phyloP scores from a whole-genome alignment of 2,329 filamentous ascomycete genomes.

The Penicillium psychrosexuale region DNA sequence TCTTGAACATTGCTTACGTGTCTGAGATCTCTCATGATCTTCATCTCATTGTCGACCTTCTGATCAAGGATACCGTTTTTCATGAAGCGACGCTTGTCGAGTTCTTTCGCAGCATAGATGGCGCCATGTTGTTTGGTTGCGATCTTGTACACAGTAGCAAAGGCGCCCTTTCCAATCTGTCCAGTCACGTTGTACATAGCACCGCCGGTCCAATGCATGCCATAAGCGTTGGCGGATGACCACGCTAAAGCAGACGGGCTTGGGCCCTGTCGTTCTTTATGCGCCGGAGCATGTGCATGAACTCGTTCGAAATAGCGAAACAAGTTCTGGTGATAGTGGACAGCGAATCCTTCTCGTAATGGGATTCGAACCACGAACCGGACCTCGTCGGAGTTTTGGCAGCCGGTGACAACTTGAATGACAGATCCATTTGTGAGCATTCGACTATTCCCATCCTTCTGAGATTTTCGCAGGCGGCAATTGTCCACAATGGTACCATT shows the following conservation, averaged over 20 bases:
- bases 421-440: slow-evolving; percentile 71
- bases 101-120: slow-evolving; percentile 86
- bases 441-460: slow-evolving; percentile 48
- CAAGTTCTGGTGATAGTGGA: slow-evolving; percentile 67
- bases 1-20: slow-evolving; percentile 60
- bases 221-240: slow-evolving; percentile 45
- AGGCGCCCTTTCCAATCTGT: slow-evolving; percentile 86
- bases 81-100: slow-evolving; percentile 89
- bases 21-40: slow-evolving; percentile 80
- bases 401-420: slow-evolving; percentile 63
- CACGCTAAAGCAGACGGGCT: slow-evolving; percentile 31
- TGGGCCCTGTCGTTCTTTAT: slow-evolving; percentile 23
- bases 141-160: slow-evolving; percentile 88
- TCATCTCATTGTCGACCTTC: slow-evolving; percentile 95
- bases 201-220: slow-evolving; percentile 80
- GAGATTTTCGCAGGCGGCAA: slow-evolving; percentile 58
- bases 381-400: slow-evolving; percentile 58
- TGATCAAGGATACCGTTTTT: slow-evolving; percentile 87
- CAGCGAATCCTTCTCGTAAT: slow-evolving; percentile 65
- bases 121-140: slow-evolving; percentile 80
- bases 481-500: slow-evolving; percentile 89
- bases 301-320: slow-evolving; percentile 58
- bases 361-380: slow-evolving; percentile 85
- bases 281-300: slow-evolving; percentile 22
- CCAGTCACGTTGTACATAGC: slow-evolving; percentile 78